phyloP scores from a whole-genome alignment of 2,329 filamentous ascomycete genomes.

The Colletotrichum liaoningense region DNA sequence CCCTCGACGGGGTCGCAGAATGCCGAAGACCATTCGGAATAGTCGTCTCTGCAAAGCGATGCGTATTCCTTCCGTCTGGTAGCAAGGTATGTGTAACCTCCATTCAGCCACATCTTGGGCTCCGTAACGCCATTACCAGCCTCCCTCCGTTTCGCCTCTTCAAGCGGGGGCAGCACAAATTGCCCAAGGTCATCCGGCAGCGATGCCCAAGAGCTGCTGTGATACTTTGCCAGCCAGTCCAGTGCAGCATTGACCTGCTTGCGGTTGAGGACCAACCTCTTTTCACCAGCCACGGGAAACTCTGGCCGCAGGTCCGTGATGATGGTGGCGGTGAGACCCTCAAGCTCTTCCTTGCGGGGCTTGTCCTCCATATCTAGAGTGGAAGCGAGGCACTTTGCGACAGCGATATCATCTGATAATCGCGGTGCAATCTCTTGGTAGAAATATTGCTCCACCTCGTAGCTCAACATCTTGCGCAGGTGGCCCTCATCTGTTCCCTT shows the following conservation, averaged over 20 bases:
- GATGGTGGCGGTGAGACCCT: slow-evolving; percentile 62
- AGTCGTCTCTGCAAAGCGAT: slow-evolving; percentile 55
- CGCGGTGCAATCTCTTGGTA: slow-evolving; percentile 66
- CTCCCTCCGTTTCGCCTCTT: slow-evolving; percentile 56
- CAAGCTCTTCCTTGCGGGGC: slow-evolving; percentile 45
- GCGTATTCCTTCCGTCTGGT: slow-evolving; percentile 69
- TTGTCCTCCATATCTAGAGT: slow-evolving; percentile 45
- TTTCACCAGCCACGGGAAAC: slow-evolving; percentile 69
- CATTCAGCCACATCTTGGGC: slow-evolving; percentile 68
- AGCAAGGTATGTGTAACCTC: slow-evolving; percentile 76
- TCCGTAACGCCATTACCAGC: slow-evolving; percentile 29
- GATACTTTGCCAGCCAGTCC: slow-evolving; percentile 73
- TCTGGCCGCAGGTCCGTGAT: slow-evolving; percentile 65
- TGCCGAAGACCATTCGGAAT: slow-evolving; percentile 65
- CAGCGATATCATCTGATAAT: slow-evolving; percentile 55
- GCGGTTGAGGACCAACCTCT: slow-evolving; percentile 57
- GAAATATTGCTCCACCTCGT: slow-evolving; percentile 75
- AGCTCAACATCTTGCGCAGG: slow-evolving; percentile 73
- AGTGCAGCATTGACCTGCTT: slow-evolving; percentile 65
- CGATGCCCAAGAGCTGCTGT: slow-evolving; percentile 62
- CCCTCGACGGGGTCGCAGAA: slow-evolving; percentile 54
- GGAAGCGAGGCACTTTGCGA: slow-evolving; percentile 63
- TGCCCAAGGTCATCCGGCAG: slow-evolving; percentile 44
- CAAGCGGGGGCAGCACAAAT: slow-evolving; percentile 65
- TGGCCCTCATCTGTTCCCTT: slow-evolving; percentile 66